Evolutionary conservation across 495 filamentous ascomycete species (phyloP), one percentile per base, ranked within the genome.

Genomic region (Penicillium argentinense): DNA sequence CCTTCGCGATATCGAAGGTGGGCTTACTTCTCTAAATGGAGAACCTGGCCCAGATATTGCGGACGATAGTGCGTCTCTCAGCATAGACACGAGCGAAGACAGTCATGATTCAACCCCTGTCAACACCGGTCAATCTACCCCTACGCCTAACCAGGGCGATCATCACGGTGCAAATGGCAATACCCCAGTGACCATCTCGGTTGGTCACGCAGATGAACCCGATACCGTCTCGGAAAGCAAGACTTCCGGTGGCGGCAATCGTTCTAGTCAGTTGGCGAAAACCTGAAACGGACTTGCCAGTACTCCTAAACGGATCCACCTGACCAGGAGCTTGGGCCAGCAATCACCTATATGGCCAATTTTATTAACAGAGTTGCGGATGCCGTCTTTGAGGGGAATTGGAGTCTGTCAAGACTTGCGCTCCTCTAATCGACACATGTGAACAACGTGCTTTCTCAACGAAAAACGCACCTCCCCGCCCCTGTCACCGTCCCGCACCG

Each of bases 1-100:
- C 18, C 76, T 97, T 47, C 84, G 91, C 19, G 92, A 97, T 57
- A 93, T 97, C 42, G 88, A 93, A 62, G 89, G 80, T 22, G 82
- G 77, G 4, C 71, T 73, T 63, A 73, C 62, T 29, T 75, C 71
- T 41, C 56, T 79, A 53, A 73, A 74, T 29, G 73, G 63, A 9
- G 74, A 77, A 16, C 42, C 57, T 6, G 53, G 53, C 8, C 32
- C 42, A 7, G 67, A 68, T 21, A 51, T 51, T 22, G 50, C 55
- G 17, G 63, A 58, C 29, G 47, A 30, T 16, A 63, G 60, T 40
- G 54, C 51, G 22, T 47, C 65, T 24, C 13, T 54, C 22, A 63
- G 55, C 29, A 59, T 63, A 17, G 57, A 67, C 11, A 62, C 62
- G 21, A 65, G 53, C 19, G 65, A 59, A 19, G 67, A 67, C 9